A percentile compares a stretch with the other conserved stretches of the same genome.
Conservation (phyloP, 768 basidiomycete genomes). For the Xerocomellus intermedius region DNA sequence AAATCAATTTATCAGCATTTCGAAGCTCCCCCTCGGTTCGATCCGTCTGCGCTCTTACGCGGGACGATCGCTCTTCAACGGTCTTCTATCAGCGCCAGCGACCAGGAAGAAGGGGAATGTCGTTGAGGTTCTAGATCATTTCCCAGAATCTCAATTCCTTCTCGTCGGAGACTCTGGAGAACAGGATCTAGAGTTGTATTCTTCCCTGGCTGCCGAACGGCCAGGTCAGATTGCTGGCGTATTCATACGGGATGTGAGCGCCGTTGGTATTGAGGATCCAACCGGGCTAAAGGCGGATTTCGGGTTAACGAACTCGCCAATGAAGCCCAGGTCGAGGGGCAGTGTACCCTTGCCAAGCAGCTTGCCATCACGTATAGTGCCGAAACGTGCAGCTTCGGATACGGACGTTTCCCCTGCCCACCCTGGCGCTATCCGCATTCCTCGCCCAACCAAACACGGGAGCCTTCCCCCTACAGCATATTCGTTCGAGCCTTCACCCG, state of each 20-base stretch:
- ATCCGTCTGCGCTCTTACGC: slow-evolving; percentile 84
- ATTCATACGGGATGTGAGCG: slow-evolving; percentile 76
- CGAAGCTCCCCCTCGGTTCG: slow-evolving; percentile 71
- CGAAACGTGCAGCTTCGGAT: slow-evolving; percentile 23
- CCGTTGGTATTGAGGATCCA: slow-evolving; percentile 53
- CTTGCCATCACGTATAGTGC: background rate
- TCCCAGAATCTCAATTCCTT: slow-evolving; percentile 73
- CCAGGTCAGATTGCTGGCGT: slow-evolving; percentile 72
- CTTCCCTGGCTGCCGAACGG: slow-evolving; percentile 66
- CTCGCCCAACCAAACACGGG: slow-evolving; percentile 11
- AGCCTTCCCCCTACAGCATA: slow-evolving; percentile 14
- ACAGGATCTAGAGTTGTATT: slow-evolving; percentile 92
- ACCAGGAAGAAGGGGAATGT: slow-evolving; percentile 80
- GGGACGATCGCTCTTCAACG: slow-evolving; percentile 78
- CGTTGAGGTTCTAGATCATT: slow-evolving; percentile 71
- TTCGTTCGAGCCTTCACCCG: slow-evolving; percentile 14
- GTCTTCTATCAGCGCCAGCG: slow-evolving; percentile 79
- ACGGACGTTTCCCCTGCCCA: slow-evolving; percentile 10
- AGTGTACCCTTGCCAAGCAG: slow-evolving; percentile 3
- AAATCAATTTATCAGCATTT: slow-evolving; percentile 68
- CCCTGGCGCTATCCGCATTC: slow-evolving; percentile 11
- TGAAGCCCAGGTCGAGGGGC: slow-evolving; percentile 5
- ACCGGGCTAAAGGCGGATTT: slow-evolving; percentile 42
- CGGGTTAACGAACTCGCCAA: slow-evolving; percentile 2
- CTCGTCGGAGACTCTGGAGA: slow-evolving; percentile 93